Evolutionary conservation across 108 stramenopile species (phyloP).

Genomic region (Stephanodiscus triporus): DNA sequence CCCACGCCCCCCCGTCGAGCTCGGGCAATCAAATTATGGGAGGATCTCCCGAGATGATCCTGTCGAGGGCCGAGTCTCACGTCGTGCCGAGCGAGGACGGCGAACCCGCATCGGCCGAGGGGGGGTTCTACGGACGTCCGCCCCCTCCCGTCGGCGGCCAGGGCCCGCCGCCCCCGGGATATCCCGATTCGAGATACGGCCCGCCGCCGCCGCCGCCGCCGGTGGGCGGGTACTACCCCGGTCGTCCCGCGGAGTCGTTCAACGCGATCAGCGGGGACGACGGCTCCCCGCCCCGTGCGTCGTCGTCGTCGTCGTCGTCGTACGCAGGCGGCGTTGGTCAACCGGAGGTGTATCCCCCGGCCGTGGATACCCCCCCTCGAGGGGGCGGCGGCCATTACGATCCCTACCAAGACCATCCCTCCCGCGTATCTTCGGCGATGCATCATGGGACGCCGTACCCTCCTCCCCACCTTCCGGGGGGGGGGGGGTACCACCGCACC

Average conservation of each 20-base stretch:
- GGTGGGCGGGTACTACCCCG: neutral
- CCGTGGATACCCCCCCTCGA: neutral
- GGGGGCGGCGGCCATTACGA: neutral
- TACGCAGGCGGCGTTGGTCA: neutral
- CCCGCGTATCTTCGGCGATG: neutral
- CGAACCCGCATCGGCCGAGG: neutral
- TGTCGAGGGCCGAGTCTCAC: constrained; percentile 6
- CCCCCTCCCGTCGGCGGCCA: neutral
- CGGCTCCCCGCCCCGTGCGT: constrained; percentile 6
- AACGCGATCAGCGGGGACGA: constrained; percentile 8
- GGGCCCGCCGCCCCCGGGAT: constrained; percentile 18
- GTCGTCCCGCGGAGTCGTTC: neutral
- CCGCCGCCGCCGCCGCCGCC: constrained; percentile 1
- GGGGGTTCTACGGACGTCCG: constrained; percentile 1
- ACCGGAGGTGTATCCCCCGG: neutral
- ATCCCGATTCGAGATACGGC: constrained; percentile 2
- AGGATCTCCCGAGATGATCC: too few species aligned
- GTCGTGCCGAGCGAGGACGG: constrained; percentile 19
- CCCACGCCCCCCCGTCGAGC: neutral
- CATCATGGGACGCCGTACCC: constrained; percentile 1
- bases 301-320: neutral
- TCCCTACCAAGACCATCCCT: neutral
- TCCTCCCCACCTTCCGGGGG: neutral
- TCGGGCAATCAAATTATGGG: neutral
- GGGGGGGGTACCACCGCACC: neutral